Evolutionary conservation across 257 asterid species (phyloP).

Genomic region (Solanum lignicaule): DNA sequence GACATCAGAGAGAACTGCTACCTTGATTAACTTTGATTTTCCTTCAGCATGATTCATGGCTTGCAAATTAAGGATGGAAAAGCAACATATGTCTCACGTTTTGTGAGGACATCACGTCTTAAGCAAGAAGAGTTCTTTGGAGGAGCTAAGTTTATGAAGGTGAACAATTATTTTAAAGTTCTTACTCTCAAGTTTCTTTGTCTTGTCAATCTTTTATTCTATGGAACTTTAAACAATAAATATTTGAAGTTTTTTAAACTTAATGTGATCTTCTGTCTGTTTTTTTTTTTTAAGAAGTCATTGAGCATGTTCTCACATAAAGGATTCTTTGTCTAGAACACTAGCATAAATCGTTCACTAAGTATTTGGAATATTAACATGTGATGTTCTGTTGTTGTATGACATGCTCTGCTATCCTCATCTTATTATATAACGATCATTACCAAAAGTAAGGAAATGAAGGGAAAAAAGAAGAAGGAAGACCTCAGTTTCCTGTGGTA

Average conservation of each 20-base stretch:
- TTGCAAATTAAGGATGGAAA: constrained; percentile 89
- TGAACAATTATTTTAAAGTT: background rate
- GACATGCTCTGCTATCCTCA: background rate
- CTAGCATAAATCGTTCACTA: background rate
- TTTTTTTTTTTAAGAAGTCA: background rate
- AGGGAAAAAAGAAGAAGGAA: background rate
- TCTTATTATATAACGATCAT: background rate
- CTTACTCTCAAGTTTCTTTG: background rate
- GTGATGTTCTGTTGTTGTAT: background rate
- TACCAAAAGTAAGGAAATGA: background rate
- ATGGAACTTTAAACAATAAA: background rate
- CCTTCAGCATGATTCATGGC: constrained; percentile 89
- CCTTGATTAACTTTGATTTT: background rate
- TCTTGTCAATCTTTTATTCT: background rate
- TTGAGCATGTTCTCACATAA: background rate
- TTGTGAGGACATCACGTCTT: constrained; percentile 79
- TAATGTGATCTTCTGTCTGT: background rate
- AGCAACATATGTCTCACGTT: constrained; percentile 88
- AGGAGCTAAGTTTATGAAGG: constrained; percentile 88
- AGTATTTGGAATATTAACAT: background rate
- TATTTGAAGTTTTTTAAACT: background rate
- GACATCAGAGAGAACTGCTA: background rate
- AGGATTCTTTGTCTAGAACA: background rate
- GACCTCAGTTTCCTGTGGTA: background rate
- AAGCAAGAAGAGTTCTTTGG: constrained; percentile 85